phyloP scores from a whole-genome alignment of 1,284 basidiomycete genomes.

The Mycena citricolor region DNA sequence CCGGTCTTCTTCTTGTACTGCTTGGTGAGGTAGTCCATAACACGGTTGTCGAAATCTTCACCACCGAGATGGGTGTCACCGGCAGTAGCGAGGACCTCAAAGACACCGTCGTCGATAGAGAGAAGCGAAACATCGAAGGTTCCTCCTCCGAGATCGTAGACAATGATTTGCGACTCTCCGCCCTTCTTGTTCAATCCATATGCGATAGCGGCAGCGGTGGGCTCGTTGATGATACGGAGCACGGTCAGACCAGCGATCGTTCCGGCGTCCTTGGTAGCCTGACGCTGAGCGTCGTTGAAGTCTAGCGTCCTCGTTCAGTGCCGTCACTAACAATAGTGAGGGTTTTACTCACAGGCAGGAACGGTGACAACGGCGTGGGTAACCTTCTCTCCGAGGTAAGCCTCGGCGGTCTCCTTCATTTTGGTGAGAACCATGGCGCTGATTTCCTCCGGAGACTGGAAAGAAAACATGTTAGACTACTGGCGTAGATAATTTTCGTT shows the following conservation, averaged over 20 bases:
- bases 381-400: slow-evolving; percentile 95
- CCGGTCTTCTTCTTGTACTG: slow-evolving; percentile 95
- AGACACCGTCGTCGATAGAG: slow-evolving; percentile 97
- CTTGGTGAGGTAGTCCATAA: slow-evolving; percentile 92
- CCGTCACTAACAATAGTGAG: neutral
- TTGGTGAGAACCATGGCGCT: slow-evolving; percentile 94
- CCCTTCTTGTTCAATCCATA: slow-evolving; percentile 98
- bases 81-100: slow-evolving; percentile 96
- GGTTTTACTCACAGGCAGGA: slow-evolving; percentile 73
- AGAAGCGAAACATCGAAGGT: slow-evolving; percentile 99
- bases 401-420: slow-evolving; percentile 99
- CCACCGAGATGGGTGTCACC: slow-evolving; percentile 99
- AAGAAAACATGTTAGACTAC: slow-evolving; percentile 7
- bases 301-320: slow-evolving; percentile 40
- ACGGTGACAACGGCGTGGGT: slow-evolving; percentile 98
- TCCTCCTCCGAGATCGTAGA: slow-evolving; percentile 98
- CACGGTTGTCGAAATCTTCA: slow-evolving; percentile 98
- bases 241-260: slow-evolving; percentile 95
- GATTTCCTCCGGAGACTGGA: slow-evolving; percentile 81
- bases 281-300: slow-evolving; percentile 99
- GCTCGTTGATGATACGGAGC: slow-evolving; percentile 98
- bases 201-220: slow-evolving; percentile 96
- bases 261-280: slow-evolving; percentile 98
- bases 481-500: slow-evolving; percentile 1
- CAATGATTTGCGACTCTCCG: slow-evolving; percentile 93